Evolutionary conservation across 306 rosid species (phyloP).

Genomic region (Pterocarpus santalinus): DNA sequence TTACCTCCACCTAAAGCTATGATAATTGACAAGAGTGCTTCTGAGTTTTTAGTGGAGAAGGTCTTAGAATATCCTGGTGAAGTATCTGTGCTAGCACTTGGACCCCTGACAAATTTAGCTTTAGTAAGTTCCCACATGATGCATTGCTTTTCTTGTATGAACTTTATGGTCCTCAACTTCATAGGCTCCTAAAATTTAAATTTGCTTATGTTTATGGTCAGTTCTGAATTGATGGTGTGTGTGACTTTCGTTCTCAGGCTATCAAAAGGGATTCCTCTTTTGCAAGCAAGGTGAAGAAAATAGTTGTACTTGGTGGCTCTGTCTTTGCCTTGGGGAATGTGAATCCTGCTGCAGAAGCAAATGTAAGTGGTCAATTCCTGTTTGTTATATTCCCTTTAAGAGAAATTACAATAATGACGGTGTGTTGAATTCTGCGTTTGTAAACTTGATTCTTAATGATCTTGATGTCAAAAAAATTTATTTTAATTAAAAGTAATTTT

Average conservation of each 20-base stretch:
- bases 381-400: too few relatives aligned
- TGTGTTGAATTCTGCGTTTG: too few relatives aligned
- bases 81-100: slow-evolving; percentile 90
- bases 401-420: too few relatives aligned
- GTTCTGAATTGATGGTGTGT: too few relatives aligned
- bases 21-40: slow-evolving; percentile 74
- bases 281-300: slow-evolving; percentile 82
- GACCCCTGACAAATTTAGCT: slow-evolving; percentile 95
- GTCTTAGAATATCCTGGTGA: slow-evolving; percentile 84
- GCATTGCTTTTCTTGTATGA: not conserved
- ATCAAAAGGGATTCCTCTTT: slow-evolving; percentile 90
- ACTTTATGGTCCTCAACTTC: not conserved
- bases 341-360: slow-evolving; percentile 98
- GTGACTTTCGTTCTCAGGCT: slow-evolving; percentile 61
- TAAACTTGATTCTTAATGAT: too few relatives aligned
- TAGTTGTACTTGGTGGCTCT: slow-evolving; percentile 92
- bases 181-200: too few relatives aligned
- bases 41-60: slow-evolving; percentile 85
- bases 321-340: slow-evolving; percentile 92
- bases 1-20: slow-evolving; percentile 66
- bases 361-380: slow-evolving; percentile 65
- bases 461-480: too few relatives aligned
- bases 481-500: too few relatives aligned
- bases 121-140: slow-evolving; percentile 54
- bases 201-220: not conserved